Evolutionary conservation across 2,329 filamentous ascomycete species (phyloP), one percentile per base, ranked within the genome.

Genomic region (Celoporthe dispersa): DNA sequence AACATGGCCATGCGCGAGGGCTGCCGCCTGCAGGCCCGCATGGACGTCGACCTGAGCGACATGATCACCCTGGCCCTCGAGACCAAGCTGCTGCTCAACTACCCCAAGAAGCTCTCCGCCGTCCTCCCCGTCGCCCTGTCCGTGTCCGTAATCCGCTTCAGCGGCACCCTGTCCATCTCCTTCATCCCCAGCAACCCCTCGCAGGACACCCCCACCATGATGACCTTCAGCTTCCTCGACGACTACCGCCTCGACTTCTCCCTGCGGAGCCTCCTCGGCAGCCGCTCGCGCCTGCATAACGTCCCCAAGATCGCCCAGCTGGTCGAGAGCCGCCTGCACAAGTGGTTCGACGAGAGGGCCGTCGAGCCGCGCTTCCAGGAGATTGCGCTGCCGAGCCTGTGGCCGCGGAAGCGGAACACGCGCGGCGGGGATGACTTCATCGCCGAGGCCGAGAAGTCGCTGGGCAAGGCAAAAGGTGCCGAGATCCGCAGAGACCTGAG

Each of bases 41-140:
- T 99, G 93, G 96, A 99, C 80, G 94, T 99, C 48, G 96, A 99
- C 79, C 83, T 99, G 70, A 96, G 92, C 80, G 96, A 99, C 81
- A 94, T 97, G 81, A 93, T 99, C 71, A 99, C 96, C 0, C 84
- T 99, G 67, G 96, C 94, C 0, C 86, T 99, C 35, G 96, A 99
- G 83, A 99, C 96, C 3, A 97, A 96, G 75, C 84, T 99, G 72
- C 86, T 97, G 63, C 86, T 99, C 68, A 99, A 99, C 81, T 99
- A 97, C 79, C 96, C 96, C 0, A 97, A 94, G 78, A 93, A 93
- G 9, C 85, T 94, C 67, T 93, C 94, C 7, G 96, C 96, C 0
- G 91, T 98, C 9, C 85, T 99, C 0, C 96, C 96, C 2, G 94
- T 99, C 25, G 96, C 95, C 0, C 84, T 99, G 44, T 91, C 94